Base-by-base conservation (phyloP, 495 filamentous ascomycete species). In the Tuber brumale region DNA sequence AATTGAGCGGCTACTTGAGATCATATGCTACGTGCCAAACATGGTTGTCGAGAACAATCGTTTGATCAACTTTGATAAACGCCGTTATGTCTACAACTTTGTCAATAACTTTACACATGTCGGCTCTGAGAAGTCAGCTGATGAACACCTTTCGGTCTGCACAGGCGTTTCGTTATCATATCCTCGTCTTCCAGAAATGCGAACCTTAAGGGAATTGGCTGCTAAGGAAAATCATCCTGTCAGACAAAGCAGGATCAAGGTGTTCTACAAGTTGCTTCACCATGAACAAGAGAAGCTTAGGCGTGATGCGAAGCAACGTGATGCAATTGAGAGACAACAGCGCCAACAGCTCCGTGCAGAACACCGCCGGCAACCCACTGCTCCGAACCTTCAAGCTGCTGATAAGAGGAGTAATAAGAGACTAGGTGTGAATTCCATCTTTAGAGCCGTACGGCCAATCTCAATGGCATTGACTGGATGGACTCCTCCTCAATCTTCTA, bases 21-120 rank as follows among this genome's bases (percentile, higher is more conserved):
- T 84, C 57, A 79, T 84, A 72, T 84, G 83, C 57, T 84, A 82
- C 48, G 83, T 84, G 39, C 83, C 83, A 9, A 84, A 84, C 70
- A 84, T 84, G 83, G 80, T 83, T 21, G 83, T 84, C 37, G 83
- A 84, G 35, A 84, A 84, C 44, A 82, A 84, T 45, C 82, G 83
- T 61, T 77, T 84, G 41, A 84, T 84, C 37, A 84, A 84, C 44
- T 84, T 84, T 70, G 83, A 84, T 70, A 84, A 84, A 73, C 76
- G 83, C 23, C 82, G 83, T 43, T 84, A 82, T 61, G 83, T 83
- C 44, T 84, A 84, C 73, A 84, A 84, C 71, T 82, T 84, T 43
- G 80, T 84, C 70, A 81, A 83, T 73, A 84, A 84, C 57, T 83
- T 84, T 41, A 84, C 83, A n/a, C 79, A 82, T 35, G 70, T 79